These are phyloP conservation scores for Tulasnella sp. DNA, from an alignment of 768 basidiomycete genomes.

Conservation along the genomic window DNA sequence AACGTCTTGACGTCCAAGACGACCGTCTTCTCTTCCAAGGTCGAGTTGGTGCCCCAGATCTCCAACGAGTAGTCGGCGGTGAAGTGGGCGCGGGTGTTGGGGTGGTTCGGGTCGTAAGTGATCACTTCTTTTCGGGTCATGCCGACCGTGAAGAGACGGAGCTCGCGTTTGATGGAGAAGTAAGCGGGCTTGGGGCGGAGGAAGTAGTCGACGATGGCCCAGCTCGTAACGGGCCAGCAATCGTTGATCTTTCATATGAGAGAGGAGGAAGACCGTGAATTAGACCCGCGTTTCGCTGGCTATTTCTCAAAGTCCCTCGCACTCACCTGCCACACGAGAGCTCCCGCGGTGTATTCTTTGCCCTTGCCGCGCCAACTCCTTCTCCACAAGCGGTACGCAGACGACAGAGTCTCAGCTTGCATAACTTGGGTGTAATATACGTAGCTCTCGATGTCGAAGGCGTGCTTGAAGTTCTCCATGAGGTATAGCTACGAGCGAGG, in stretches of 20 bases:
- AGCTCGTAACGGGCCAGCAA: slow-evolving; percentile 93
- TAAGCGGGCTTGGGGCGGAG: slow-evolving; percentile 90
- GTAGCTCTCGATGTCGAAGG: slow-evolving; percentile 89
- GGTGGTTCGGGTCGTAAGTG: slow-evolving; percentile 55
- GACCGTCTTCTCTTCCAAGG: slow-evolving; percentile 59
- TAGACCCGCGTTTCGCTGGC: neutral
- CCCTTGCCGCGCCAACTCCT: slow-evolving; percentile 90
- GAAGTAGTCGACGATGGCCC: slow-evolving; percentile 95
- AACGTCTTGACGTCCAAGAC: slow-evolving; percentile 46
- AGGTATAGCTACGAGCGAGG: slow-evolving; percentile 69
- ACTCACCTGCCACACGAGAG: slow-evolving; percentile 92
- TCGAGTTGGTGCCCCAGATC: slow-evolving; percentile 88
- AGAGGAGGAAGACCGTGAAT: neutral
- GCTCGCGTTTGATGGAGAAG: slow-evolving; percentile 83
- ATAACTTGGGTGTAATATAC: slow-evolving; percentile 94
- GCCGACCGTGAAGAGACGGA: slow-evolving; percentile 78
- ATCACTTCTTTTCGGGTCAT: slow-evolving; percentile 78
- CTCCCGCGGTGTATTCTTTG: slow-evolving; percentile 83
- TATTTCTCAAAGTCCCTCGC: slow-evolving; percentile 13
- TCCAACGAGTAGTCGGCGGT: slow-evolving; percentile 69
- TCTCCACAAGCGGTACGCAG: slow-evolving; percentile 92
- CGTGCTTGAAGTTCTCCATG: slow-evolving; percentile 90
- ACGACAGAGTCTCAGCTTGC: slow-evolving; percentile 89
- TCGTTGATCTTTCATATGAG: slow-evolving; percentile 67
- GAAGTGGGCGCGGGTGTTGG: slow-evolving; percentile 63